Percentiles rank a stretch among this genome's conserved stretches.
Conservation (phyloP, 176 grass and related monocot genomes). For the Panicum miliaceum region DNA sequence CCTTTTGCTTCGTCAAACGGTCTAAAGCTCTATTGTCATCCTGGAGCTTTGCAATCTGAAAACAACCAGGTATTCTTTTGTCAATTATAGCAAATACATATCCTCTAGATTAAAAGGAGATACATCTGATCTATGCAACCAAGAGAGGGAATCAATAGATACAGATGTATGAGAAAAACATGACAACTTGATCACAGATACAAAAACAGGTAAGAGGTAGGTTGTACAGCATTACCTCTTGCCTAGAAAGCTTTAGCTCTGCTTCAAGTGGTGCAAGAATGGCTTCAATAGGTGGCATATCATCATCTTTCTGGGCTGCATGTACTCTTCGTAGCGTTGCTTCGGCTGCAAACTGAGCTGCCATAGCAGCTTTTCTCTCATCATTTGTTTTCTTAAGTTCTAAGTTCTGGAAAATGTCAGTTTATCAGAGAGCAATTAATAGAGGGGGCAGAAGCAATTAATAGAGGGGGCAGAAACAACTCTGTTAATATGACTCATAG, state of each 20-base stretch:
- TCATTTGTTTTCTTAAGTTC: conserved; percentile 97
- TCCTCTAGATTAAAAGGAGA: too few relatives aligned
- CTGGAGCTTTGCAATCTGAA: conserved; percentile 79
- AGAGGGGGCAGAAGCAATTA: background rate
- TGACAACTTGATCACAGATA: too few relatives aligned
- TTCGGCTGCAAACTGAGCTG: conserved; percentile 94
- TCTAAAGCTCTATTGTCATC: conserved; percentile 84
- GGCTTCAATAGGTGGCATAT: conserved; percentile 97
- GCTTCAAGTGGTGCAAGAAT: conserved; percentile 97
- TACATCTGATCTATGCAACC: too few relatives aligned
- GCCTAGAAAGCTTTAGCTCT: conserved; percentile 81
- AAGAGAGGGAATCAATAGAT: background rate
- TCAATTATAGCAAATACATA: too few relatives aligned
- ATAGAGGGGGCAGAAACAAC: conserved; percentile 13
- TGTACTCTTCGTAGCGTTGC: conserved; percentile 96
- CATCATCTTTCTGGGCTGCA: conserved; percentile 94
- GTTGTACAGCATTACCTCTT: conserved; percentile 37
- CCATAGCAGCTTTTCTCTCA: conserved; percentile 86
- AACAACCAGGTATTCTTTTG: background rate
- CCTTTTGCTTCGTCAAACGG: conserved; percentile 83
- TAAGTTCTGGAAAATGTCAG: conserved; percentile 65
- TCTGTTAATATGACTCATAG: too few relatives aligned
- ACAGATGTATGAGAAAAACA: background rate
- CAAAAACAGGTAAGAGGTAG: too few relatives aligned
- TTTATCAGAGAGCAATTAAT: background rate